These are phyloP conservation scores for Trichoderma atroviride DNA, from an alignment of 2,329 filamentous ascomycete species.

Conservation along the genomic window DNA sequence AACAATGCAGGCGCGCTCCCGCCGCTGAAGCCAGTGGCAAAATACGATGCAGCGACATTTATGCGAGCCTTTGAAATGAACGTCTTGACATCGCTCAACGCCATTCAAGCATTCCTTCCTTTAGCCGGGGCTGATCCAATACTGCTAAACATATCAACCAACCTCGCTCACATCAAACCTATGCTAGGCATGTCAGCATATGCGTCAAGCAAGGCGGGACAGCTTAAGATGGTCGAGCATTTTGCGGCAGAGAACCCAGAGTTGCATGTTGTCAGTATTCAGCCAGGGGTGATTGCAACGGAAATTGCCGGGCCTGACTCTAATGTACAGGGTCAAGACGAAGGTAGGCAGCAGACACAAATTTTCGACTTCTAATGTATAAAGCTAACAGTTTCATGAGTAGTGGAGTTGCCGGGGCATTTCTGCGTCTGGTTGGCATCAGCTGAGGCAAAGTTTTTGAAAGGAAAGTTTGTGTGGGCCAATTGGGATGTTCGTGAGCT, in stretches of 20 bases:
- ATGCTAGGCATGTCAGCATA: background rate
- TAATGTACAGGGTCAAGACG: background rate
- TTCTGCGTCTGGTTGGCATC: background rate
- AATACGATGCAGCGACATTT: background rate
- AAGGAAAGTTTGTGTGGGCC: constrained; percentile 1
- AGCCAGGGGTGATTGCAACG: background rate
- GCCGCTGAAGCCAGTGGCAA: background rate
- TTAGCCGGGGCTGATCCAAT: background rate
- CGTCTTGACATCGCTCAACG: background rate
- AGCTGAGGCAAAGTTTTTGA: background rate
- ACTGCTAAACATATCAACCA: background rate
- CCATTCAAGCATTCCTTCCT: background rate
- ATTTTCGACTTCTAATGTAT: background rate
- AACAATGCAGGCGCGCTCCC: background rate
- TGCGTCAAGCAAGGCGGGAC: background rate
- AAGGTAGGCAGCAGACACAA: background rate
- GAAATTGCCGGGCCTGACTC: background rate
- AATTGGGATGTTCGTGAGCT: constrained; percentile 1
- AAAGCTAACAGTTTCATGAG: background rate
- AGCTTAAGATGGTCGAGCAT: background rate
- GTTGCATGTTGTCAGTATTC: background rate
- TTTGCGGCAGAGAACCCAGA: background rate
- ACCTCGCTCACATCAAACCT: background rate
- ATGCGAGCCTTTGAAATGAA: background rate
- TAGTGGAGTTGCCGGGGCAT: background rate